phyloP scores from a whole-genome alignment of 768 basidiomycete species.

The Lactarius tabidus region DNA sequence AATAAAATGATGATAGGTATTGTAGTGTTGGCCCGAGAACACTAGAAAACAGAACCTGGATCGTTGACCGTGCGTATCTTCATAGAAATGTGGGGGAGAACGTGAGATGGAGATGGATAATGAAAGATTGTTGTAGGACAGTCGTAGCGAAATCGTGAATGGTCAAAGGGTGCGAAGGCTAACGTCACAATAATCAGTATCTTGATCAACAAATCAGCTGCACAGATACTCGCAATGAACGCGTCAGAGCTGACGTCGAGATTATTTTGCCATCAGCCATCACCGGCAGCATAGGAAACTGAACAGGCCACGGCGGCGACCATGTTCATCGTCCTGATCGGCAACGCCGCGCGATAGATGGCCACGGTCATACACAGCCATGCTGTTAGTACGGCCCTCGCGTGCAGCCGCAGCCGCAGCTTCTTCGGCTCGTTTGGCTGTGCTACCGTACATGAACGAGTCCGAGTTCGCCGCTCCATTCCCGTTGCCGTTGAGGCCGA shows the following conservation, averaged over 20 bases:
- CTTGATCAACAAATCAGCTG: neutral
- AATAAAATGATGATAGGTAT: slow-evolving; percentile 10
- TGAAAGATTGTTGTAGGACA: slow-evolving; percentile 2
- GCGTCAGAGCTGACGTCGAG: neutral
- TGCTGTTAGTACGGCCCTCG: slow-evolving; percentile 42
- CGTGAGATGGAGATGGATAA: slow-evolving; percentile 3
- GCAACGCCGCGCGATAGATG: slow-evolving; percentile 58
- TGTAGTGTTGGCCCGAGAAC: slow-evolving; percentile 8
- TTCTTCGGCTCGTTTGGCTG: slow-evolving; percentile 51
- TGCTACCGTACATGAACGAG: slow-evolving; percentile 60
- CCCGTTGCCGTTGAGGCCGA: slow-evolving; percentile 13
- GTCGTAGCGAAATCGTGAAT: slow-evolving; percentile 14
- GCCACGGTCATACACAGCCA: slow-evolving; percentile 64
- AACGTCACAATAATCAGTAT: neutral
- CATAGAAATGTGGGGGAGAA: slow-evolving; percentile 10
- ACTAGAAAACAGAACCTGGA: slow-evolving; percentile 11
- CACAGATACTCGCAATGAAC: slow-evolving; percentile 4
- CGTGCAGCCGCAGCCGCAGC: slow-evolving; percentile 35
- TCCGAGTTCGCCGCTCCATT: slow-evolving; percentile 48
- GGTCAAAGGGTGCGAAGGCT: slow-evolving; percentile 16
- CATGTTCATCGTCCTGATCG: slow-evolving; percentile 57
- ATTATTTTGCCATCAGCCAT: slow-evolving; percentile 34
- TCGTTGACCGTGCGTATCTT: slow-evolving; percentile 8
- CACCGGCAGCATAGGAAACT: slow-evolving; percentile 66
- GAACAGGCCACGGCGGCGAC: slow-evolving; percentile 61